Evolutionary conservation across 176 grass and related monocot species (phyloP).

Genomic region (Aegilops sharonensis): DNA sequence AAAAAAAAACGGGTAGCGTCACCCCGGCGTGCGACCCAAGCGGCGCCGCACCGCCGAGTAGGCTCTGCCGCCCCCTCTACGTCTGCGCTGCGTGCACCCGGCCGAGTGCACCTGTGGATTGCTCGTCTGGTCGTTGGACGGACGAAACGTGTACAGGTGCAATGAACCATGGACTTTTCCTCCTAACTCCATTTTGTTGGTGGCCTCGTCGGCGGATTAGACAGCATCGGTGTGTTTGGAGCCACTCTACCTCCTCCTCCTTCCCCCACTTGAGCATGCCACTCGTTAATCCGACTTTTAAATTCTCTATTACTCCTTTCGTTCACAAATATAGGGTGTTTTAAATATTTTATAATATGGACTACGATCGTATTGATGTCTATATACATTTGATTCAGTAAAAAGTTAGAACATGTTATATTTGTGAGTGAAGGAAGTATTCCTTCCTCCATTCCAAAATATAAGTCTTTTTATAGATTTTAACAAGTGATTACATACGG

Average conservation of each 20-base stretch:
- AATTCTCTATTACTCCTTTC: too few relatives aligned
- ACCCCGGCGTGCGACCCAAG: slow-evolving; percentile 6
- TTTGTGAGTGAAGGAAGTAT: too few relatives aligned
- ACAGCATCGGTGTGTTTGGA: background rate
- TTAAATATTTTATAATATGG: too few relatives aligned
- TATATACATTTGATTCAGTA: too few relatives aligned
- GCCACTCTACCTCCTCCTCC: background rate
- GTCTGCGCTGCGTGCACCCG: background rate
- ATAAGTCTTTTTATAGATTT: too few relatives aligned
- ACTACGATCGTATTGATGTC: too few relatives aligned
- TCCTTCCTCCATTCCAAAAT: too few relatives aligned
- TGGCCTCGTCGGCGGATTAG: background rate
- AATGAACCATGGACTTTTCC: background rate
- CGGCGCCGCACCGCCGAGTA: slow-evolving; percentile 5
- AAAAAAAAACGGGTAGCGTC: background rate
- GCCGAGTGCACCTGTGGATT: background rate
- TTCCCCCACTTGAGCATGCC: background rate
- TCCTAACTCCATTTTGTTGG: background rate
- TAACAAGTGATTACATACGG: too few relatives aligned
- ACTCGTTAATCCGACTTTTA: background rate
- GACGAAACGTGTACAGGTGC: slow-evolving; percentile 25
- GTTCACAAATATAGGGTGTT: too few relatives aligned
- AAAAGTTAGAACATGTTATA: too few relatives aligned
- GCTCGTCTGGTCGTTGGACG: background rate
- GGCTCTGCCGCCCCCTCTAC: background rate